Conservation (phyloP, 1,139 yeast species). For the Torulaspora pretoriensis region DNA sequence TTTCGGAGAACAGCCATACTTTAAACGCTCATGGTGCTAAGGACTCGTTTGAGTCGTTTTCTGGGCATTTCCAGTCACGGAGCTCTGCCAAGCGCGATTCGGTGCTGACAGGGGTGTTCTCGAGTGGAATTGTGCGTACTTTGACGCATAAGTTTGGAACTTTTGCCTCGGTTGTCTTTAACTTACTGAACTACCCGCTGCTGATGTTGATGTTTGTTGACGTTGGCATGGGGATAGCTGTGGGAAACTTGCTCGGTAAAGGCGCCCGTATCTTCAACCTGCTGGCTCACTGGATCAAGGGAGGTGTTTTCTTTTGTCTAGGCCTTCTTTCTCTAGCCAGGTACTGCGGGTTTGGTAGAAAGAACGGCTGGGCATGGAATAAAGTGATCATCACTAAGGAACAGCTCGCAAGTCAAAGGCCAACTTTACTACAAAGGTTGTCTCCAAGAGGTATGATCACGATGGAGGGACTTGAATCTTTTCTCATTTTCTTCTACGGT, state of each 20-base stretch:
- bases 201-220: slow-evolving; percentile 58
- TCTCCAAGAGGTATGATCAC: slow-evolving; percentile 56
- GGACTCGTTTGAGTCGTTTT: slow-evolving; percentile 13
- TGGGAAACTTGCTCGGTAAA: slow-evolving; percentile 65
- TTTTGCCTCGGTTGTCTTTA: slow-evolving; percentile 42
- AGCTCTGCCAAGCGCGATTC: slow-evolving; percentile 33
- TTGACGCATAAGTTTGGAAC: slow-evolving; percentile 41
- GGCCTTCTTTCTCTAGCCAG: slow-evolving; percentile 79
- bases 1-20: slow-evolving; percentile 9
- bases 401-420: slow-evolving; percentile 39
- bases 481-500: slow-evolving; percentile 81
- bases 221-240: slow-evolving; percentile 71
- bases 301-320: slow-evolving; percentile 75
- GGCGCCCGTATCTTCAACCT: slow-evolving; percentile 67
- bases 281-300: slow-evolving; percentile 93
- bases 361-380: slow-evolving; percentile 93
- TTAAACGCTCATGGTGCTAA: not conserved
- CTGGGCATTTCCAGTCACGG: slow-evolving; percentile 13
- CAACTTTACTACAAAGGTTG: slow-evolving; percentile 1
- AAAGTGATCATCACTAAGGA: slow-evolving; percentile 42
- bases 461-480: slow-evolving; percentile 82
- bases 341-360: slow-evolving; percentile 74
- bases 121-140: slow-evolving; percentile 33
- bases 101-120: slow-evolving; percentile 35
- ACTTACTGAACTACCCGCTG: slow-evolving; percentile 60